Evolutionary conservation across 2,329 filamentous ascomycete species (phyloP).

Genomic region (Ophiosphaerella herpotricha): DNA sequence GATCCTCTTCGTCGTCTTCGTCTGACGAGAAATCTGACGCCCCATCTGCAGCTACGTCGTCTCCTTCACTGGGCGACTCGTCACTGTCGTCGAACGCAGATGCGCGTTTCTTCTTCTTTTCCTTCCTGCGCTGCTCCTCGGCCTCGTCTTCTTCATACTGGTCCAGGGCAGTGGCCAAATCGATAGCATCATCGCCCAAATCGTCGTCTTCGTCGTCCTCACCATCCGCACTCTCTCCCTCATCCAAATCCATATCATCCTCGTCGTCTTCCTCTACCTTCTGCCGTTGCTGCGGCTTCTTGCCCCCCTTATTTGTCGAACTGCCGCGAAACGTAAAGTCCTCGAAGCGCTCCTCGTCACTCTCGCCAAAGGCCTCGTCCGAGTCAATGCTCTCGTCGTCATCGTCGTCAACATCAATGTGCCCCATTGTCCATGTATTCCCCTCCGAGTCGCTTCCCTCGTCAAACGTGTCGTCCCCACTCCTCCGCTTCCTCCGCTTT

Average conservation of each 20-base stretch:
- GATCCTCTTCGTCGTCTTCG: constrained; percentile 53
- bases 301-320: constrained; percentile 53
- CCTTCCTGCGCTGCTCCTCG: constrained; percentile 28
- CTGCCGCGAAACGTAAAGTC: constrained; percentile 72
- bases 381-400: constrained; percentile 72
- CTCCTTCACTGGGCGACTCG: constrained; percentile 55
- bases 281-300: constrained; percentile 37
- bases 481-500: constrained; percentile 37
- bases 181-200: constrained; percentile 66
- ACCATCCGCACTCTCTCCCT: constrained; percentile 51
- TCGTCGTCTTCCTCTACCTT: constrained; percentile 24
- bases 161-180: constrained; percentile 66
- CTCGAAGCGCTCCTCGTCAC: constrained; percentile 83
- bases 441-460: constrained; percentile 84
- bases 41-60: constrained; percentile 51
- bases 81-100: constrained; percentile 56
- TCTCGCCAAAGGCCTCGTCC: constrained; percentile 85
- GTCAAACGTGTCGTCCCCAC: constrained; percentile 61
- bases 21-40: constrained; percentile 57
- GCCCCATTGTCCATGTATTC: constrained; percentile 81
- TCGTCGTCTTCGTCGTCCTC: constrained; percentile 64
- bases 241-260: constrained; percentile 55
- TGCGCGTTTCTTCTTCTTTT: constrained; percentile 48
- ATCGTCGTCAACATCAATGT: constrained; percentile 62
- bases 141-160: constrained; percentile 46